A percentile compares a stretch with the other conserved stretches of the same genome.
These are phyloP conservation scores for Magnusiomyces paraingens DNA, from an alignment of 1,139 yeast species.

Conservation along the genomic window DNA sequence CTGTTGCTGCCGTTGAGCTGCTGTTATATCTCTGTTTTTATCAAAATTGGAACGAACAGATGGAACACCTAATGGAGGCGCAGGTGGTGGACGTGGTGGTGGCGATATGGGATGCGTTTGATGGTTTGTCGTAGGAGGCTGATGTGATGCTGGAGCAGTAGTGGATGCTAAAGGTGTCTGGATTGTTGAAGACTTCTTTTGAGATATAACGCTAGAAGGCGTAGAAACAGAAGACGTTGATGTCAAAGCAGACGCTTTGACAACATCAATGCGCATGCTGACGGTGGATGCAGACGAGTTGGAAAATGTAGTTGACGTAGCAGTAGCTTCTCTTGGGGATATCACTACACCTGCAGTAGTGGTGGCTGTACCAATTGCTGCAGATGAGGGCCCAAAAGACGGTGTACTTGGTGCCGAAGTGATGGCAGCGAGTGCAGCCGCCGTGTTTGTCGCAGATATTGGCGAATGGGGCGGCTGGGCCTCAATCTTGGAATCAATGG, in stretches of 20 bases:
- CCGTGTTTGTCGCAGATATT: too few species aligned
- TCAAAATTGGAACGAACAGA: conserved; percentile 27
- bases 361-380: too few species aligned
- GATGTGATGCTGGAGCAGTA: neutral
- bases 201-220: neutral
- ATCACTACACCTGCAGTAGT: conserved; percentile 15
- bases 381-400: too few species aligned
- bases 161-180: conserved; percentile 4
- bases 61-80: conserved; percentile 37
- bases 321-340: conserved; percentile 18
- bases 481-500: too few species aligned
- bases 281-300: conserved; percentile 5
- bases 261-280: conserved; percentile 6
- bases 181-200: neutral
- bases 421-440: too few species aligned
- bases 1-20: conserved; percentile 8
- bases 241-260: neutral
- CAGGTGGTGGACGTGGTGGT: conserved; percentile 39
- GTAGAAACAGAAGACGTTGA: conserved; percentile 4
- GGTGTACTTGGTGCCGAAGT: too few species aligned
- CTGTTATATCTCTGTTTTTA: neutral
- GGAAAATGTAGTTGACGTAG: conserved; percentile 19
- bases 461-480: too few species aligned
- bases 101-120: conserved; percentile 25
- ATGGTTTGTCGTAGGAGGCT: conserved; percentile 1